phyloP scores from a whole-genome alignment of 352 stramenopile genomes.

The Discostella stelligera region DNA sequence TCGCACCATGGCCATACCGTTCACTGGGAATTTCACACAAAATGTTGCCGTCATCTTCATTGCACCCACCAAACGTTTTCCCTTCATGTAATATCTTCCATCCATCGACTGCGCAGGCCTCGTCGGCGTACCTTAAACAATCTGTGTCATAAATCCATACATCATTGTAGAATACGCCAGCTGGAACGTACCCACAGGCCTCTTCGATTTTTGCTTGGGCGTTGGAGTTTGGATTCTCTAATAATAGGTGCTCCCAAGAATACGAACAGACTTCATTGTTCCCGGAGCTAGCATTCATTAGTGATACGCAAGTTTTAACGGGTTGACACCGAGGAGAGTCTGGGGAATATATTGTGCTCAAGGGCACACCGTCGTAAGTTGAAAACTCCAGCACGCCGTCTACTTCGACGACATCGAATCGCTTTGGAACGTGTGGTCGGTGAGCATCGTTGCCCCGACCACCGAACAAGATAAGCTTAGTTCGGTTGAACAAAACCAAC shows the following conservation, averaged over 20 bases:
- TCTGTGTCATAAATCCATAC: slow-evolving; percentile 93
- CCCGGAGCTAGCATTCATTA: slow-evolving; percentile 48
- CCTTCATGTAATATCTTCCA: slow-evolving; percentile 88
- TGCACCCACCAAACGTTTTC: slow-evolving; percentile 88
- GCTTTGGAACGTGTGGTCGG: slow-evolving; percentile 86
- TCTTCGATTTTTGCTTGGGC: slow-evolving; percentile 62
- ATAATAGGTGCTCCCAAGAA: slow-evolving; percentile 52
- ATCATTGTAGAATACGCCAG: slow-evolving; percentile 93
- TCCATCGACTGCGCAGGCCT: slow-evolving; percentile 83
- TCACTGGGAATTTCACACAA: slow-evolving; percentile 77
- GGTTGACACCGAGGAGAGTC: slow-evolving; percentile 46
- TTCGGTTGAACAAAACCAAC: slow-evolving; percentile 84
- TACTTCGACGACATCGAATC: slow-evolving; percentile 55
- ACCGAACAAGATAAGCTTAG: slow-evolving; percentile 88
- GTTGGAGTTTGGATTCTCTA: slow-evolving; percentile 27
- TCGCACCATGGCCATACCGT: slow-evolving; percentile 68
- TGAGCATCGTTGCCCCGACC: slow-evolving; percentile 89
- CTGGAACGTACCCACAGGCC: slow-evolving; percentile 73
- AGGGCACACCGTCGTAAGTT: slow-evolving; percentile 55
- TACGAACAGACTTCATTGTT: slow-evolving; percentile 60
- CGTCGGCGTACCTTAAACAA: slow-evolving; percentile 86
- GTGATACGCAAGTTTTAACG: slow-evolving; percentile 52
- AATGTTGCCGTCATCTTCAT: slow-evolving; percentile 85
- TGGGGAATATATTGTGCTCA: slow-evolving; percentile 43
- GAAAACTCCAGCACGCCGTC: slow-evolving; percentile 55